phyloP scores from a whole-genome alignment of 1,139 yeast genomes.

The Lodderomyces orthopsilosis region DNA sequence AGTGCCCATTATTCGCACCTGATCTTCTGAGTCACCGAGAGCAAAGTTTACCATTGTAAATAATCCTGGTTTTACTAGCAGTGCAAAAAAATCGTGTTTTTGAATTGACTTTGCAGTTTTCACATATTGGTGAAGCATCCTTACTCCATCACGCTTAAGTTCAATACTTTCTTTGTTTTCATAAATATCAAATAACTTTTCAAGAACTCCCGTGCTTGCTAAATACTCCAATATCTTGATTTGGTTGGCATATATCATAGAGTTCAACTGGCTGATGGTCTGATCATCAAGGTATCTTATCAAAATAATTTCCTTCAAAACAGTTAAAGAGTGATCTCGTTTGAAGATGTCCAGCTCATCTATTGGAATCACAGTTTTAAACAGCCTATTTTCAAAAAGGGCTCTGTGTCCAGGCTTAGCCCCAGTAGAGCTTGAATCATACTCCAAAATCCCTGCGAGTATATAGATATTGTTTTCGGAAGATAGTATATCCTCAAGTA shows the following conservation, averaged over 20 bases:
- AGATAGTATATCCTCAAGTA: constrained; percentile 65
- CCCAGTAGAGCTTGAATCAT: constrained; percentile 81
- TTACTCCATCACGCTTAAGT: constrained; percentile 61
- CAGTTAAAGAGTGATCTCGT: constrained; percentile 73
- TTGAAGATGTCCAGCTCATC: constrained; percentile 58
- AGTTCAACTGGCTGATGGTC: constrained; percentile 60
- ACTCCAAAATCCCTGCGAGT: constrained; percentile 81
- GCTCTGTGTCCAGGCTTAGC: constrained; percentile 78
- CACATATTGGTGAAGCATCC: constrained; percentile 77
- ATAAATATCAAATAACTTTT: constrained; percentile 58
- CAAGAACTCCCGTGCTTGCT: constrained; percentile 51
- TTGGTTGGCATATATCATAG: constrained; percentile 68
- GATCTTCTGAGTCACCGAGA: constrained; percentile 48
- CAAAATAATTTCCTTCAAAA: constrained; percentile 80
- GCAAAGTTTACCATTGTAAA: constrained; percentile 73
- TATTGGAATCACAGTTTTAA: constrained; percentile 72
- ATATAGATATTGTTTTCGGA: constrained; percentile 59
- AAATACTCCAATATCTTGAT: constrained; percentile 67
- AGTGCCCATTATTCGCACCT: constrained; percentile 69
- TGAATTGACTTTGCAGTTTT: constrained; percentile 72
- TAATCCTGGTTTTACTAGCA: constrained; percentile 66
- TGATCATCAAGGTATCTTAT: constrained; percentile 82
- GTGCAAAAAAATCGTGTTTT: constrained; percentile 61
- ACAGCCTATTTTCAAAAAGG: constrained; percentile 56
- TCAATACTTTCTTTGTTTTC: constrained; percentile 13